phyloP scores from a whole-genome alignment of 805 yeast genomes.

The Candida schatavii region DNA sequence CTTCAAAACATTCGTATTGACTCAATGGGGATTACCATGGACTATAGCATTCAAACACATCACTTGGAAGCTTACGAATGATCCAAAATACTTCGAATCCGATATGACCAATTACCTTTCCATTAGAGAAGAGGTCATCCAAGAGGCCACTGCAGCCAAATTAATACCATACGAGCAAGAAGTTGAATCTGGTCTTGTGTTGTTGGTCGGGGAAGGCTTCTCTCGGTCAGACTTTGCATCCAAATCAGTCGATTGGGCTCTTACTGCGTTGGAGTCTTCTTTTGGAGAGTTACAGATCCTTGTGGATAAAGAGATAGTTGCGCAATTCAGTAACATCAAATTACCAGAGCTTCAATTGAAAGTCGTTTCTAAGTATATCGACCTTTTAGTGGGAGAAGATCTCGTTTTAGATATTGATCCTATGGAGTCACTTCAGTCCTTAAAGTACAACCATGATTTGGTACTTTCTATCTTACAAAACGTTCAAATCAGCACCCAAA shows the following conservation, averaged over 20 bases:
- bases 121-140: constrained; percentile 44
- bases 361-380: constrained; percentile 47
- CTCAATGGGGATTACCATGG: constrained; percentile 51
- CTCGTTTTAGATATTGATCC: constrained; percentile 32
- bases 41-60: constrained; percentile 50
- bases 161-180: constrained; percentile 45
- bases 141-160: constrained; percentile 45
- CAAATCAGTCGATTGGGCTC: constrained; percentile 59
- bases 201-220: constrained; percentile 48
- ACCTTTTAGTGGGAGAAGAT: constrained; percentile 51
- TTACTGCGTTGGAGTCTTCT: constrained; percentile 39
- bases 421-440: constrained; percentile 48
- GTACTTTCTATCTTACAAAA: constrained; percentile 59
- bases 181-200: constrained; percentile 53
- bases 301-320: constrained; percentile 50
- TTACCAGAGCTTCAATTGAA: constrained; percentile 51
- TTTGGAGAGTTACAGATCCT: constrained; percentile 33
- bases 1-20: constrained; percentile 58
- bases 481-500: constrained; percentile 51
- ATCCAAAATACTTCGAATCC: not conserved
- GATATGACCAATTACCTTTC: constrained; percentile 16
- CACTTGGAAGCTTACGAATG: constrained; percentile 28
- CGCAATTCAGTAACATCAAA: constrained; percentile 54
- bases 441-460: constrained; percentile 52
- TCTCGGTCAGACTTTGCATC: constrained; percentile 11